phyloP scores from a whole-genome alignment of 306 rosid genomes.

The Cyclanthera cordifolia region DNA sequence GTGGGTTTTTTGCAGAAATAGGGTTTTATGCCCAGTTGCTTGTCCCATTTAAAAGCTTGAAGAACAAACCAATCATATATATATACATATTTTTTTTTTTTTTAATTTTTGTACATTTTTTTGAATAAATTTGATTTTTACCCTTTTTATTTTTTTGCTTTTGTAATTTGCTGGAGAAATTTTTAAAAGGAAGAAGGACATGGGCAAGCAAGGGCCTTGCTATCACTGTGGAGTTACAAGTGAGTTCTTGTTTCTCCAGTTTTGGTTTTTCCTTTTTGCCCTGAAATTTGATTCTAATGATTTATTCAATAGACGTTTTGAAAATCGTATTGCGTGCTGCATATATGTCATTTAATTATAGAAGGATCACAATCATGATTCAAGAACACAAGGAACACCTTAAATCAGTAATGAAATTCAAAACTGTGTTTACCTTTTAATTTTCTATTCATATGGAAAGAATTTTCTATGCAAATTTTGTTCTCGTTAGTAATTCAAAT shows the following conservation, averaged over 20 bases:
- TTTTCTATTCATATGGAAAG: neutral
- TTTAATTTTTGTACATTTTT: constrained; percentile 8
- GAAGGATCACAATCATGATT: neutral
- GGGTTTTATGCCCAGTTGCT: constrained; percentile 35
- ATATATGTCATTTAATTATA: neutral
- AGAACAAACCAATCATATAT: constrained; percentile 21
- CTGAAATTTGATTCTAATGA: constrained; percentile 1
- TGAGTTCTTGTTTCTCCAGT: constrained; percentile 95
- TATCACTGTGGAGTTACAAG: constrained; percentile 99
- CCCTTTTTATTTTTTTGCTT: constrained; percentile 14
- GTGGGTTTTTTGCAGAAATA: constrained; percentile 42
- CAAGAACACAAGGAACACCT: neutral
- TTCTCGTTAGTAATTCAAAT: neutral
- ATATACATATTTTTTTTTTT: no score
- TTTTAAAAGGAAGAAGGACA: constrained; percentile 27
- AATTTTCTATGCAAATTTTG: neutral
- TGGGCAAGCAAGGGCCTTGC: constrained; percentile 99
- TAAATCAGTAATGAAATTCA: neutral
- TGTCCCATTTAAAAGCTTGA: constrained; percentile 20
- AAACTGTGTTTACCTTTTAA: neutral
- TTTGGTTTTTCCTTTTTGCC: constrained; percentile 11
- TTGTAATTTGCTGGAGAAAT: constrained; percentile 18
- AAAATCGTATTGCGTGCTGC: neutral
- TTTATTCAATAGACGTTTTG: neutral
- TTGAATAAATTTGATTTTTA: constrained; percentile 18